Conservation (phyloP, 306 rosid species). For the Aeschynomene evenia region DNA sequence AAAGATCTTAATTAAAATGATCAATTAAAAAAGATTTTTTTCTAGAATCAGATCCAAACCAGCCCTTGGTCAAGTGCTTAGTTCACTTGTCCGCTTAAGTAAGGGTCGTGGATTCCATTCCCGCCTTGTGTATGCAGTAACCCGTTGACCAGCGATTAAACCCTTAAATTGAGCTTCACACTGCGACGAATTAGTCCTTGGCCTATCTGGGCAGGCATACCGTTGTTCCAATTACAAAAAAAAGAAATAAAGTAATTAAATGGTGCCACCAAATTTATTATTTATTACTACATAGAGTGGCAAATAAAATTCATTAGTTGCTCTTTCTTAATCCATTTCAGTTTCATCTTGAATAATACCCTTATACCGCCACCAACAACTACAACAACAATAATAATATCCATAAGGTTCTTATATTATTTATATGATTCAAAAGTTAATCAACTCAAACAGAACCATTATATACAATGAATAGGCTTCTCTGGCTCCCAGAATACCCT, state of each 20-base stretch:
- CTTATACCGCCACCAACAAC: constrained; percentile 44
- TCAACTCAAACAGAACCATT: constrained; percentile 9
- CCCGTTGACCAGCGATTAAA: no score
- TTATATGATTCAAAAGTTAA: not conserved
- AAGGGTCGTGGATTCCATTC: no score
- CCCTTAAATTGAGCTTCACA: no score
- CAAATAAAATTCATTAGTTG: constrained; percentile 49
- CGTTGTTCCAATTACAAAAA: no score
- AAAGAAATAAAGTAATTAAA: constrained; percentile 15
- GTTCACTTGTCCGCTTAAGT: no score
- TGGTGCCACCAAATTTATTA: constrained; percentile 11
- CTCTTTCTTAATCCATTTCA: constrained; percentile 60
- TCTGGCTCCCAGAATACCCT: constrained; percentile 45
- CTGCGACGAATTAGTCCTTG: no score
- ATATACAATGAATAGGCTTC: constrained; percentile 44
- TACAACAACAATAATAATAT: constrained; percentile 35
- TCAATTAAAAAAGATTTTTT: no score
- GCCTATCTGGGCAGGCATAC: no score
- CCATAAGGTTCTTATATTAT: constrained; percentile 28
- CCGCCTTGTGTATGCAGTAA: no score
- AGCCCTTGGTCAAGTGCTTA: no score
- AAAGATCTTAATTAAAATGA: no score
- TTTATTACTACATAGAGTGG: not conserved
- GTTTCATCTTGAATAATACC: constrained; percentile 40
- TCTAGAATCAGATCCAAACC: no score